These are phyloP conservation scores for Calonectria henricotiae DNA, from an alignment of 2,329 filamentous ascomycete genomes.

Conservation along the genomic window DNA sequence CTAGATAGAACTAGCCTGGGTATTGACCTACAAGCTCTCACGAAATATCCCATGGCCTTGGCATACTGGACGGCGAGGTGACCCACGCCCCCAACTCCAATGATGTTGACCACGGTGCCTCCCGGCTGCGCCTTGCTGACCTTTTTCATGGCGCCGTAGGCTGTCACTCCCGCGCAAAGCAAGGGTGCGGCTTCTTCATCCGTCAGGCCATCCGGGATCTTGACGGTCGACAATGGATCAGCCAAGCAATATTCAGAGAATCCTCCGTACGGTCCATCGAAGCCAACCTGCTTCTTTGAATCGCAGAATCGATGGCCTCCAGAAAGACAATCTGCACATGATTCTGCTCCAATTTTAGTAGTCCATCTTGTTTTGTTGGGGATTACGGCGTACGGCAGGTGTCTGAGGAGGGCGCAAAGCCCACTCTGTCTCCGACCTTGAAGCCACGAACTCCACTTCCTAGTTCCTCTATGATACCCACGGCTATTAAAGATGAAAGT, in stretches of 20 bases:
- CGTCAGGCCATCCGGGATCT: background rate
- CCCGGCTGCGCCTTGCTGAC: slow-evolving; percentile 12
- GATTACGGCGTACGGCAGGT: background rate
- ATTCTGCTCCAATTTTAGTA: background rate
- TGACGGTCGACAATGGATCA: slow-evolving; percentile 5
- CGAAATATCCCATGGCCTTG: slow-evolving; percentile 9
- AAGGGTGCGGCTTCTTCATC: slow-evolving; percentile 9
- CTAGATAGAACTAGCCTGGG: background rate
- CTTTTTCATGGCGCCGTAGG: background rate
- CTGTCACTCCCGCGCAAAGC: background rate
- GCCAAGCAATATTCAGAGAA: slow-evolving; percentile 18
- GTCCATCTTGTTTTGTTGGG: no score
- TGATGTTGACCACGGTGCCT: slow-evolving; percentile 12
- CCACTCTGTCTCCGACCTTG: slow-evolving; percentile 7
- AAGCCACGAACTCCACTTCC: slow-evolving; percentile 15
- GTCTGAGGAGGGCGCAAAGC: slow-evolving; percentile 11
- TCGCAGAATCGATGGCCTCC: slow-evolving; percentile 7
- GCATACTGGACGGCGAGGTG: slow-evolving; percentile 16
- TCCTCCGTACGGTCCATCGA: background rate
- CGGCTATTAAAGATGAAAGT: background rate
- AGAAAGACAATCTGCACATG: background rate
- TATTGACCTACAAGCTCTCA: slow-evolving; percentile 7
- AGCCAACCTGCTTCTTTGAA: slow-evolving; percentile 2
- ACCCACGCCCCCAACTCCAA: slow-evolving; percentile 2
- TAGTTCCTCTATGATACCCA: slow-evolving; percentile 6